phyloP scores from a whole-genome alignment of 192 early-diverging fungal genomes.

The Linnemannia schmuckeri region DNA sequence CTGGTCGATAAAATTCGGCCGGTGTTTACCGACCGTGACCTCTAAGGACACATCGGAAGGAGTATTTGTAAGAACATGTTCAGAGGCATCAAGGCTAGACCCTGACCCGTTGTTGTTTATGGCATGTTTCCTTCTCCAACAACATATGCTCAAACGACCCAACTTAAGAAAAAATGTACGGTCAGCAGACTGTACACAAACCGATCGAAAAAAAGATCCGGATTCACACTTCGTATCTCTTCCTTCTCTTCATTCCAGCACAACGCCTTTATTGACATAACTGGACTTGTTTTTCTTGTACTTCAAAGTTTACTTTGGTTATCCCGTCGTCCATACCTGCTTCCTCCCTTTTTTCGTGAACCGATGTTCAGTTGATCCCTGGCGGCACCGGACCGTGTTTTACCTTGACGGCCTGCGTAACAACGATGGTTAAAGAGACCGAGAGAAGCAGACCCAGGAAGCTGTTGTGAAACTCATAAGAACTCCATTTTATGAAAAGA shows the following conservation, averaged over 20 bases:
- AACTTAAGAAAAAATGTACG: no score
- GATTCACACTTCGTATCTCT: not conserved
- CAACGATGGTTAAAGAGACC: slow-evolving; percentile 19
- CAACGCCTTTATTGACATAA: not conserved
- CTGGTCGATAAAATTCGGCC: slow-evolving; percentile 60
- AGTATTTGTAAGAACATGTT: not conserved
- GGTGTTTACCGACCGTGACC: slow-evolving; percentile 61
- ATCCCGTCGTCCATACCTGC: not conserved
- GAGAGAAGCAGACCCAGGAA: slow-evolving; percentile 52
- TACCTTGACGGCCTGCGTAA: slow-evolving; percentile 41
- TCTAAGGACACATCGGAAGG: not conserved
- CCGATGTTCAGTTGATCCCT: not conserved
- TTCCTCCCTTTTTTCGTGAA: not conserved
- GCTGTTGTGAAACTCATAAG: slow-evolving; percentile 59
- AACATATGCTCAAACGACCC: no score
- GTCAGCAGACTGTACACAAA: no score
- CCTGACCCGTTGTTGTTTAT: not conserved
- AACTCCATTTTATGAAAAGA: slow-evolving; percentile 37
- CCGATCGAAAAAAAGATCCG: no score
- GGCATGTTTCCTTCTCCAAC: not conserved
- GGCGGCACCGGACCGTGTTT: not conserved
- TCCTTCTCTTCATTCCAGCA: not conserved
- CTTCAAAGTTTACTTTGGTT: not conserved
- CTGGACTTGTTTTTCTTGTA: not conserved
- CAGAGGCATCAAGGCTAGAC: not conserved